Base-by-base conservation (phyloP, 306 rosid genomes). In the Geum urbanum region DNA sequence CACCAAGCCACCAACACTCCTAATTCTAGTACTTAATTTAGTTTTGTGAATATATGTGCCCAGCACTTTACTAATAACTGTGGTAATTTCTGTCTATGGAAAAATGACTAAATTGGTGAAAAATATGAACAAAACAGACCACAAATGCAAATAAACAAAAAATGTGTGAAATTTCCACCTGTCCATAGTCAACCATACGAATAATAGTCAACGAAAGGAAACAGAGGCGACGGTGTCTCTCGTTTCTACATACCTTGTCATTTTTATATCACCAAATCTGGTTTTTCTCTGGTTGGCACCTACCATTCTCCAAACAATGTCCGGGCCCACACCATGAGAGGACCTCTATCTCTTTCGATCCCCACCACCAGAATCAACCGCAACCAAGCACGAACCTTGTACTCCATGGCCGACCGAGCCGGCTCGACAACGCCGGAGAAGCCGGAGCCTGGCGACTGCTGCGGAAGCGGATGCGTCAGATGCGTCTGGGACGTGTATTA, bases 401-500 rank as follows among this genome's bases (percentile, higher is more conserved):
- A 27, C 22, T 8, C 61, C 79, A 79, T 83, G 87, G 85, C 71
- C 18, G 78, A 83, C 20, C 44, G 41, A 44, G 53, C 49, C 15
- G 72, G 62, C 40, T 4, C 43, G 6, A 12, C 65, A 0, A 15
- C 46, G 37, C 81, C 92, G 76, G 91, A 88, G 83, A 92, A 90
- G 81, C 98, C 97, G 27, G 80, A 85, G 52, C 84, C 90, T 6
- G 97, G 87, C 5, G 98, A 90, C 81, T 94, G 96, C 61, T 94
- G 98, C 63, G 96, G 96, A 35, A 90, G 92, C 76, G 97, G 97
- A 4, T 94, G 98, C 77, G 91, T 90, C n/a, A 84, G 90, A 1
- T 90, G 98, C 80, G 92, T 94, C 15, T 94, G 98, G 97, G 97
- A 94, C 37, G 14, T 85, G 0, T 94, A 90, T 74, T 88, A 94